Base-by-base conservation (phyloP, 1,284 basidiomycete genomes). In the Pterulicium gracile region DNA sequence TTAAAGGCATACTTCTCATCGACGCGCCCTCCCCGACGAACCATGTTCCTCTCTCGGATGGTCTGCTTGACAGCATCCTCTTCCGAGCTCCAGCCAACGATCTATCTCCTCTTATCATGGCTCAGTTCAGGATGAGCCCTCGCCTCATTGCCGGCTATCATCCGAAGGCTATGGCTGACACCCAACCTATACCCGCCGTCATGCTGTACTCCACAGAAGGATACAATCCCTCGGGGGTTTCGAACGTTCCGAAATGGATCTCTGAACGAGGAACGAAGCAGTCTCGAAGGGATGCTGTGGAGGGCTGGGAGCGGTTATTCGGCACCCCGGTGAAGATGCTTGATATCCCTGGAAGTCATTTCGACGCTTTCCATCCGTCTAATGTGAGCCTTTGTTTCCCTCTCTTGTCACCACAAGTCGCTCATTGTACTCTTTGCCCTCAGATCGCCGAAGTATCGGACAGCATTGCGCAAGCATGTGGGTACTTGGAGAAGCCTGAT, bases 271-370 rank as follows among this genome's bases (percentile, higher is more conserved):
- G 39, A 52, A 61, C 0, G 52, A 52, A 13, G 51, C 55, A 10
- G 4, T 21, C 23, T 43, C 7, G 5, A 5, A 19, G 19, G 19
- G 4, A 10, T 7, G 58, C 65, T 3, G 62, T 64, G 0, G 55
- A 48, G 1, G 73, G 65, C 20, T 85, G 82, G 81, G 65, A 75
- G 47, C 52, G 44, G 0, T 51, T 79, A 10, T 56, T 68, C 0
- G 63, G 63, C 2, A 50, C 41, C 7, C 43, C 55, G 1, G 50
- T 82, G 1, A 63, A 66, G 32, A 61, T 72, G 1, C 55, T 77
- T 24, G 73, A 79, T 51, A 74, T 84, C 5, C 75, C 79, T 1
- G 82, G 82, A 0, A 62, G 84, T 55, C 82, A 85, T 52, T 84
- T 85, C 51, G 61, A 73, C 50, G 64, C 72, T 0, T 85, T 85